Evolutionary conservation across 2,329 filamentous ascomycete genomes (phyloP), one percentile per base, ranked within the genome.

Genomic region (Penicillium hesseltinei): DNA sequence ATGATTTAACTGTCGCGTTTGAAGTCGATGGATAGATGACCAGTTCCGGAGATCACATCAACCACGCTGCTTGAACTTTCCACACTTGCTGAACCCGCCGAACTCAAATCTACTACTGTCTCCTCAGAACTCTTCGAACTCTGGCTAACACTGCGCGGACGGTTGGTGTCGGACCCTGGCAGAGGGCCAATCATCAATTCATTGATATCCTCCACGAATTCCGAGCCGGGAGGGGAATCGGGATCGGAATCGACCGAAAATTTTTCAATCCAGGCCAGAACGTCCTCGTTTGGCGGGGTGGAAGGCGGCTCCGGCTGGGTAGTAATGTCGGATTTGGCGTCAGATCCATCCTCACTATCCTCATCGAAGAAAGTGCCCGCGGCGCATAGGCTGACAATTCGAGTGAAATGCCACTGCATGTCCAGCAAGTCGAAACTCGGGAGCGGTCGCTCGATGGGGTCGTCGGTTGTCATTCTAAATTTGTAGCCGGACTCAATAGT

Each of bases 401-500:
- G 58, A 11, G 23, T 53, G 17, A 62, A 45, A 42, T 62, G 36
- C 60, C 60, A 62, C 25, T 60, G 55, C 58, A 62, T 58, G 17
- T 60, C 58, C 9, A 62, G 29, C 42, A 62, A 33, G 35, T 60
- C 54, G 10, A 52, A 60, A 39, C 44, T 58, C 11, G 60, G 58
- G 10, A 62, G 51, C 6, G 58, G 58, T 3, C 35, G 47, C 11
- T 15, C 15, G 11, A 17, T 3, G 11, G 55, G 56, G 47, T 60
- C 43, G 23, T 58, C 21, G 0, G 55, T 60, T 4, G 33, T 46
- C 36, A 60, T 21, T 13, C 4, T 51, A 4, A 60, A 60, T 10
- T 44, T 43, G 27, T 57, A n/a, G 21, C 57, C 57, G 8, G 57
- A 59, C n/a, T 46, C 35, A 15, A 59, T 57, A 11, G 36, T n/a